Conservation (phyloP, 345 rosid species). For the Salix exigua region DNA sequence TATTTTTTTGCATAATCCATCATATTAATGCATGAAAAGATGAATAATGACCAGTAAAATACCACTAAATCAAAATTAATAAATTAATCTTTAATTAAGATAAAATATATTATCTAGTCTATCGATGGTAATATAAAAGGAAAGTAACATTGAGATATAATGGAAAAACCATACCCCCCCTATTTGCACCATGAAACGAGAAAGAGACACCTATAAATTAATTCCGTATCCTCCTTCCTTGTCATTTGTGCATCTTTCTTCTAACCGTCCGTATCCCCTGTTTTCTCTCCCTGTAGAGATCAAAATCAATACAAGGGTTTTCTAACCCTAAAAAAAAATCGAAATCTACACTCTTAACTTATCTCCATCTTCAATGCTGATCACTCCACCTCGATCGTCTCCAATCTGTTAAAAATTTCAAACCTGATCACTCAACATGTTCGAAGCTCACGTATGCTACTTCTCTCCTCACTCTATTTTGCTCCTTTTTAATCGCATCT, state of each 20-base stretch:
- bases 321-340: not conserved
- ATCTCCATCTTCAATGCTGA: constrained; percentile 16
- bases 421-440: constrained; percentile 48
- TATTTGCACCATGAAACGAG: not conserved
- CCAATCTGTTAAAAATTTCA: constrained; percentile 16
- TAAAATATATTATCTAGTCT: too few species aligned
- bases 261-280: constrained; percentile 43
- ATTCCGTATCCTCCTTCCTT: not conserved
- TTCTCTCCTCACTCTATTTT: not conserved
- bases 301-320: constrained; percentile 11
- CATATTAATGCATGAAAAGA: too few species aligned
- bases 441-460: constrained; percentile 79
- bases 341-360: not conserved
- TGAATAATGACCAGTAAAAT: too few species aligned
- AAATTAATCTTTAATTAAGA: too few species aligned
- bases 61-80: too few species aligned
- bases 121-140: too few species aligned
- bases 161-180: too few species aligned
- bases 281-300: constrained; percentile 4
- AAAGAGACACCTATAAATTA: not conserved
- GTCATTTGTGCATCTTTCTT: not conserved
- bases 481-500: not conserved
- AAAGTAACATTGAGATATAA: too few species aligned
- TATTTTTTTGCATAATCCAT: too few species aligned
- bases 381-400: constrained; percentile 37